Conservation (phyloP, 768 basidiomycete genomes). For the Kondoa subrosea region DNA sequence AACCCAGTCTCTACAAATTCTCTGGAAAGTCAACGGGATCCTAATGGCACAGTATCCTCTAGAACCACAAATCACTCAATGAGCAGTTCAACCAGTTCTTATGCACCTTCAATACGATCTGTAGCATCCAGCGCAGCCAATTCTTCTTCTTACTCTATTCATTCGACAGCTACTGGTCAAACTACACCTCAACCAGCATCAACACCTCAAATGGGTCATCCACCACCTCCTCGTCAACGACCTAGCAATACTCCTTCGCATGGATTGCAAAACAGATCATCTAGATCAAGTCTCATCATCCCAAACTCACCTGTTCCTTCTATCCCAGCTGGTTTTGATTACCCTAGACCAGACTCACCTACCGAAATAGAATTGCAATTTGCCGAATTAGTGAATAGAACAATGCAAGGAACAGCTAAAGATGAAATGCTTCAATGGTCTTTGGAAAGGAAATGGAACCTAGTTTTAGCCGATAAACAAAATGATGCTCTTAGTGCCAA, state of each 20-base stretch:
- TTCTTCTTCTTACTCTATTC: not conserved
- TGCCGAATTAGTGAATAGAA: not conserved
- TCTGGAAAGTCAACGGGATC: not conserved
- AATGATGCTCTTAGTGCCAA: constrained; percentile 56
- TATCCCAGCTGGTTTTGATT: not conserved
- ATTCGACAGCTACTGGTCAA: not conserved
- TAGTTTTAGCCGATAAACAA: constrained; percentile 69
- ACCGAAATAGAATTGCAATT: not conserved
- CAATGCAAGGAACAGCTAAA: not conserved
- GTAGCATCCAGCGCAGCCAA: not conserved
- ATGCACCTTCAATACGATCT: not conserved
- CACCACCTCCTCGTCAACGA: not conserved
- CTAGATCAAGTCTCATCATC: not conserved
- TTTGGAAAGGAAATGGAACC: constrained; percentile 77
- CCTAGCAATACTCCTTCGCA: not conserved
- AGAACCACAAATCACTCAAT: not conserved
- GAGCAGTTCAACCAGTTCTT: not conserved
- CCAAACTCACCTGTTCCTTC: not conserved
- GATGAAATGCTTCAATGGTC: constrained; percentile 43
- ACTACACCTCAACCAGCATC: not conserved
- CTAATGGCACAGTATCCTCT: not conserved
- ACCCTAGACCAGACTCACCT: not conserved
- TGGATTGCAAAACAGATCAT: too few relatives aligned
- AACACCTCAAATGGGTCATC: not conserved
- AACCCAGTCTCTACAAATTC: not conserved